Evolutionary conservation across 331 rosid genomes (phyloP), one percentile per base, ranked within the genome.

Genomic region (Saraca asoca): DNA sequence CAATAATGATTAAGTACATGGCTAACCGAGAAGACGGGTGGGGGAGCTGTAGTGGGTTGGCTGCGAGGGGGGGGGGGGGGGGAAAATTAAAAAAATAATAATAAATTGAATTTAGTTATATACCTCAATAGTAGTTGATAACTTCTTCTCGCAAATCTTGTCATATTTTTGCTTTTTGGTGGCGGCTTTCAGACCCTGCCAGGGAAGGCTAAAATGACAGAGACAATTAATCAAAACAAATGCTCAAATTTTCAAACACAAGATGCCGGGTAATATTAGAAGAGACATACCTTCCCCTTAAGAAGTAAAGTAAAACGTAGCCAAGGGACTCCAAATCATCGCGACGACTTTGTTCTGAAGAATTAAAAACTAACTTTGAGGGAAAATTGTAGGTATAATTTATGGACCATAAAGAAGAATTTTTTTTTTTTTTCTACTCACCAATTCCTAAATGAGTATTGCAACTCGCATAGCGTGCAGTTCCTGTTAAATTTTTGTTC

Each of bases 131-230:
- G 95, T 74, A 75, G 97, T 91, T 41, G 86, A 76, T 70, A 86
- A 60, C 75, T 91, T 91, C 83, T 88, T 86, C 77, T 91, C 95
- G 56, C 93, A 76, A 61, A 91, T 88, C 80, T 68, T 88, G 66
- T 91, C 94, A 66, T 88, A 91, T 49, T 91, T 91, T 73, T 88
- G 91, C 82, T 86, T 84, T 76, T 88, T 88, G 34, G 80, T 75
- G 78, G 79, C 84, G 64, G 95, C 93, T 72, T 81, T 85, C 56
- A 91, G 72, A 50, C 95, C 97, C 85, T 91, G 97, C 97, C 95
- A 91, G 60, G 97, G 97, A 81, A 91, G 95, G 81, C 97, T 91
- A 79, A 74, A 76, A 83, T 35, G 68, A 60, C 68, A 69, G 70
- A 70, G 70, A 17, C 10, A 71, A 57, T 67, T 20, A 41, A 75